A percentile compares a stretch with the other conserved stretches of the same genome.
Evolutionary conservation across 2,329 filamentous ascomycete genomes (phyloP).

Genomic region (Fusarium continuum): DNA sequence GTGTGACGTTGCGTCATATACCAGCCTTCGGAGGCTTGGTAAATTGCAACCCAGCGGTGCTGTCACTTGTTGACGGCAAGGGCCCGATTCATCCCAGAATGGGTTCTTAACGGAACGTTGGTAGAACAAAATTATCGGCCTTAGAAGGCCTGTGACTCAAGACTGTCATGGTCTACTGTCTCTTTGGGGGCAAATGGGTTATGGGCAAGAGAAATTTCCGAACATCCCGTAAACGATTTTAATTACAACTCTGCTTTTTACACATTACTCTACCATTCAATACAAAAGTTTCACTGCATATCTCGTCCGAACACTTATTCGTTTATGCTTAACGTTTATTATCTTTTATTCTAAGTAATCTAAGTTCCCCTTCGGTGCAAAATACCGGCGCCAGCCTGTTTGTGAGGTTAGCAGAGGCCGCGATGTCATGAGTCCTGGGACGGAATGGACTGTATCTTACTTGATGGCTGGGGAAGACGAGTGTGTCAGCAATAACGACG

Average conservation of each 20-base stretch:
- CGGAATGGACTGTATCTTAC: conserved; percentile 53
- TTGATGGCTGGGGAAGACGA: conserved; percentile 91
- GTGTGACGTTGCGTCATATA: conserved; percentile 11
- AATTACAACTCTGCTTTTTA: neutral
- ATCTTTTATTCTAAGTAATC: neutral
- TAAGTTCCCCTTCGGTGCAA: conserved; percentile 44
- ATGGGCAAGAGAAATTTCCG: conserved; percentile 55
- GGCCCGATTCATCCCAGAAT: conserved; percentile 73
- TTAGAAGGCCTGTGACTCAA: conserved; percentile 52
- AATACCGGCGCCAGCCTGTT: conserved; percentile 47
- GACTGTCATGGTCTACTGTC: conserved; percentile 40
- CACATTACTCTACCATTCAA: neutral
- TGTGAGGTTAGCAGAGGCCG: conserved; percentile 5
- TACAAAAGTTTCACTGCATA: neutral
- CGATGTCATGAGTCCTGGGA: neutral
- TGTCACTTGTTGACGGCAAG: conserved; percentile 77
- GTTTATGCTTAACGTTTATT: neutral
- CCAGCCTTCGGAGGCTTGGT: conserved; percentile 8
- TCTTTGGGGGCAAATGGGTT: conserved; percentile 46
- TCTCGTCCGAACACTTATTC: neutral
- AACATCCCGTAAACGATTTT: conserved; percentile 46
- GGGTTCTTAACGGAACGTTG: conserved; percentile 86
- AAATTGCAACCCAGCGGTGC: conserved; percentile 70
- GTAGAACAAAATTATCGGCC: conserved; percentile 61
- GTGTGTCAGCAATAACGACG: conserved; percentile 86